These are phyloP conservation scores for Auxenochlorella protothecoides DNA, from an alignment of 139 green algal genomes.

Conservation along the genomic window DNA sequence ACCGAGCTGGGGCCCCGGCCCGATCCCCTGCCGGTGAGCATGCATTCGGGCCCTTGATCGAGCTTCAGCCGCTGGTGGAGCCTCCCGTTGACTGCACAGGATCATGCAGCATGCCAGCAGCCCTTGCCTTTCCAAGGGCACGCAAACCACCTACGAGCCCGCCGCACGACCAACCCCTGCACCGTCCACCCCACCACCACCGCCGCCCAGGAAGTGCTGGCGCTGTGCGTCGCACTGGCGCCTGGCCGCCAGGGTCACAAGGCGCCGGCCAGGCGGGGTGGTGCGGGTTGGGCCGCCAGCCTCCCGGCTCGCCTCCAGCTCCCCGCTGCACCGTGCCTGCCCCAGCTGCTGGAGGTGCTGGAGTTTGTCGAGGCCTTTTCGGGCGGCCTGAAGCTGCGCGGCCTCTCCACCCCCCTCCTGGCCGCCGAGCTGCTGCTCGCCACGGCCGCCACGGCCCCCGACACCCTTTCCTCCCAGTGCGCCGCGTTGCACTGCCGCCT, in stretches of 20 bases:
- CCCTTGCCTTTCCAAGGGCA: no score
- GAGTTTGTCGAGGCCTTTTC: conserved; percentile 19
- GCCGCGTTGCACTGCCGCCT: conserved; percentile 24
- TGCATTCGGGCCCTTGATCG: not conserved
- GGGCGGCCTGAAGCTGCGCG: conserved; percentile 6
- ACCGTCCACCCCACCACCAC: no score
- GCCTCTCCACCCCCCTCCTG: not conserved
- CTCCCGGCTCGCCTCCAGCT: no score
- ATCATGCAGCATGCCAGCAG: no score
- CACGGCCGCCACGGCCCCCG: no score
- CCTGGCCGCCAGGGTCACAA: conserved; percentile 12
- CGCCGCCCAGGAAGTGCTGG: not conserved
- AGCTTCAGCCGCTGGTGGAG: not conserved
- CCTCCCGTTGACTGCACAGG: no score
- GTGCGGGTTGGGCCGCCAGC: no score
- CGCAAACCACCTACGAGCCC: no score
- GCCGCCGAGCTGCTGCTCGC: conserved; percentile 27
- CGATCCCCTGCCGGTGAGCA: conserved; percentile 4
- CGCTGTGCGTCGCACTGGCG: not conserved
- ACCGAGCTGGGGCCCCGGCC: not conserved
- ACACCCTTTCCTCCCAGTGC: conserved; percentile 3
- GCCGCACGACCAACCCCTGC: no score
- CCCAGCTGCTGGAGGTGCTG: conserved; percentile 31
- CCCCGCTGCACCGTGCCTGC: not conserved
- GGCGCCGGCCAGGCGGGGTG: conserved; percentile 15